Conservation (phyloP, 495 filamentous ascomycete species). For the Hypoxylon perforatum region DNA sequence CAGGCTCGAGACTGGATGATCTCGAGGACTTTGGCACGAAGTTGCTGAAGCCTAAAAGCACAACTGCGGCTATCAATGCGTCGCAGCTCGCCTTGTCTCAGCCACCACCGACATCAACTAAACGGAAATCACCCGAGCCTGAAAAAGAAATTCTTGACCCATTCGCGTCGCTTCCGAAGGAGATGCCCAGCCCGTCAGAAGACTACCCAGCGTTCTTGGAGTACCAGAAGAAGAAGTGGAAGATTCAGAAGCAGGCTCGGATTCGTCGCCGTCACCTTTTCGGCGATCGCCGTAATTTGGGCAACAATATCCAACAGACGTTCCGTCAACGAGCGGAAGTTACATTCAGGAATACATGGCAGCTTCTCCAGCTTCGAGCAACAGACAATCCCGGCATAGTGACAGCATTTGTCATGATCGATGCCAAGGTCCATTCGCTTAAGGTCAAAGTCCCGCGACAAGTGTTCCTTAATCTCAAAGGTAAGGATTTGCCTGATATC, state of each 20-base stretch:
- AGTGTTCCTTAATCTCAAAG: conserved; percentile 90
- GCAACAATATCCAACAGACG: conserved; percentile 82
- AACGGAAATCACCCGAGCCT: conserved; percentile 81
- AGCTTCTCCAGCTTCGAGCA: conserved; percentile 85
- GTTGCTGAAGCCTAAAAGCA: conserved; percentile 74
- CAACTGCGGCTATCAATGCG: conserved; percentile 65
- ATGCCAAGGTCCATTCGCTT: conserved; percentile 85
- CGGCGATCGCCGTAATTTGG: conserved; percentile 78
- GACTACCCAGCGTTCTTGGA: conserved; percentile 90
- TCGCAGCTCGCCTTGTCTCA: conserved; percentile 61
- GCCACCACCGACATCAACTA: conserved; percentile 64
- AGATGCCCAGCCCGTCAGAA: conserved; percentile 86
- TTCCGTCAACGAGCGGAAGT: conserved; percentile 92
- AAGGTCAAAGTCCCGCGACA: conserved; percentile 91
- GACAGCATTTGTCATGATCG: conserved; percentile 89
- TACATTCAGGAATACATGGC: conserved; percentile 92
- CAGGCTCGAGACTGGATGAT: conserved; percentile 65
- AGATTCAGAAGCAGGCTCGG: conserved; percentile 93
- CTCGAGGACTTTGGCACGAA: conserved; percentile 86
- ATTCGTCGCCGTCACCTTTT: conserved; percentile 90
- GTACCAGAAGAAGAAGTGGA: conserved; percentile 99
- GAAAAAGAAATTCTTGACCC: conserved; percentile 74
- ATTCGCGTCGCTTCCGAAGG: conserved; percentile 82
- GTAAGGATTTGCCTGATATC: conserved; percentile 86
- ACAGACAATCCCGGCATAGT: conserved; percentile 87